Percentiles rank a stretch among this genome's conserved stretches.
Conservation (phyloP, 2,329 filamentous ascomycete species). For the Claviceps arundinis region DNA sequence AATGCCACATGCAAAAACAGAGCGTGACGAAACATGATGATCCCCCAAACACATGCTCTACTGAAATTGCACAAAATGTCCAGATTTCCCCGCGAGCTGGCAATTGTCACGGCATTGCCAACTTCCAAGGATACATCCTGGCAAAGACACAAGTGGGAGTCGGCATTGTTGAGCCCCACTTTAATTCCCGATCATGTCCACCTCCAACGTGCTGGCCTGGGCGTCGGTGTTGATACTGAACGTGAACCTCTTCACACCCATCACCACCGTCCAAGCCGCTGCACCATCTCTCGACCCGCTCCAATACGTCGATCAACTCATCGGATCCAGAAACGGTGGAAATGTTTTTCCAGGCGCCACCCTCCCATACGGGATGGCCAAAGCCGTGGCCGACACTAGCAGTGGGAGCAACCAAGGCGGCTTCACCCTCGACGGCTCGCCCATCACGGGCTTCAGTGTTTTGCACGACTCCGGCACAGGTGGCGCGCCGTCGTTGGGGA, state of each 20-base stretch:
- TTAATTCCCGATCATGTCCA: neutral
- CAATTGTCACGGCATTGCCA: neutral
- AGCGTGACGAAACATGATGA: too few relatives aligned
- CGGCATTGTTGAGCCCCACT: neutral
- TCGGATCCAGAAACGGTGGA: constrained; percentile 20
- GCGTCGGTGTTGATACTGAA: neutral
- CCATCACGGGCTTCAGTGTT: constrained; percentile 41
- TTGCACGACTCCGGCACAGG: constrained; percentile 48
- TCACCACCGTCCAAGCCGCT: neutral
- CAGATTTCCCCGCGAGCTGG: neutral
- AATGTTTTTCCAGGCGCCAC: constrained; percentile 32
- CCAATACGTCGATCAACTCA: constrained; percentile 23
- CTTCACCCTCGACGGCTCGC: constrained; percentile 36
- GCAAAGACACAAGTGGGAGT: too few relatives aligned
- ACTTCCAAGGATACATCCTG: too few relatives aligned
- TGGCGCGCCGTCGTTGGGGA: constrained; percentile 49
- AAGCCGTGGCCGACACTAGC: constrained; percentile 37
- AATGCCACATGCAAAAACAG: too few relatives aligned
- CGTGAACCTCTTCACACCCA: neutral
- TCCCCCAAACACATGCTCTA: too few relatives aligned
- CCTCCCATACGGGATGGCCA: constrained; percentile 37
- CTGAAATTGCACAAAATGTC: too few relatives aligned
- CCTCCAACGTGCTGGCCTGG: neutral
- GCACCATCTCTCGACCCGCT: constrained; percentile 9
- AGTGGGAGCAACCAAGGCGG: constrained; percentile 40